Evolutionary conservation across 345 rosid genomes (phyloP), one percentile per base, ranked within the genome.

Genomic region (Heritiera littoralis): DNA sequence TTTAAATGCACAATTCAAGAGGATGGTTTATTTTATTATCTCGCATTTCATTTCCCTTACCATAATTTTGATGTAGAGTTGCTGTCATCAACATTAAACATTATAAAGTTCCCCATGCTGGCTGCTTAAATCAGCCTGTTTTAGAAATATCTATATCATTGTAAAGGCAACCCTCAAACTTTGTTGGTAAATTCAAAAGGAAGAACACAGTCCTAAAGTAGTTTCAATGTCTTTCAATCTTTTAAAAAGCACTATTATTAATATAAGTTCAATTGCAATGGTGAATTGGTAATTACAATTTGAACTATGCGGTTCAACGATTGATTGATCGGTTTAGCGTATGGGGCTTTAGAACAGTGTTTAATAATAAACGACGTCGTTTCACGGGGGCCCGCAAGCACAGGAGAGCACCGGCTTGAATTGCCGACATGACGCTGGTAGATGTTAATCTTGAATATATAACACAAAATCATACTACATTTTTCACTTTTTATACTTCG

Each of bases 21-120:
- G 10, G 17, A 13, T 12, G 43, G 61, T 12, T 71, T 52, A n/a
- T 5, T 41, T n/a, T 41, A 41, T 66, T 5, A 18, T 41, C 2
- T 55, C 9, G 20, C 9, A 45, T 43, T n/a, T 40, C 35, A 30
- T 28, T 49, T 17, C 30, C 2, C 14, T 9, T 20, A 48, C 35
- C 68, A 74, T 75, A 74, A 43, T 20, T 74, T 79, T 74, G 67
- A 65, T 28, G 55, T 66, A 41, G 56, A 54, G 6, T 6, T 38
- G 48, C 51, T 10, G 20, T 70, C 13, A 60, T 49, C 9, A 58
- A 46, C n/a, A 59, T 66, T 9, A 46, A 12, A 70, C 61, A 32
- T n/a, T 54, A 9, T 13, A 11, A 65, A 65, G 18, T 66, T 38
- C 70, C 70, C 20, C 20, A 66, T 5, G 12, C 0, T 1, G 23